A percentile compares a stretch with the other conserved stretches of the same genome.
Evolutionary conservation across 805 yeast species (phyloP).

Genomic region (Spathaspora sp.): DNA sequence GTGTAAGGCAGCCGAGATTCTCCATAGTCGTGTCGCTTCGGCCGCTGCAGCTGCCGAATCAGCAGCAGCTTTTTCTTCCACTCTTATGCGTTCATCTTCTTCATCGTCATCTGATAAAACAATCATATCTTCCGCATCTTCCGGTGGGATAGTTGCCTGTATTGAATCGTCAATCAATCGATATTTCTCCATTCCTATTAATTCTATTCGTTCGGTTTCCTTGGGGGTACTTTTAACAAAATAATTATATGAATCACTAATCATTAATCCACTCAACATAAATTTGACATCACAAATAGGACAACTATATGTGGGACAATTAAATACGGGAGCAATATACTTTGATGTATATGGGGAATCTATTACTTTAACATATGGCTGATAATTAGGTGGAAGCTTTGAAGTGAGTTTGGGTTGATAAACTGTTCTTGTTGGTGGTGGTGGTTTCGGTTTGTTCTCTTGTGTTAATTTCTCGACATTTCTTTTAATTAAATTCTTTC

Average conservation of each 20-base stretch:
- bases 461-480: constrained; percentile 5
- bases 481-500: constrained; percentile 17
- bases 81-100: constrained; percentile 11
- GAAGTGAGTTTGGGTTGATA: neutral
- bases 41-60: neutral
- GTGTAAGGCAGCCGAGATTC: neutral
- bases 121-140: constrained; percentile 18
- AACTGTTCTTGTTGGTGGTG: constrained; percentile 1
- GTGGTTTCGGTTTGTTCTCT: neutral
- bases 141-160: constrained; percentile 2
- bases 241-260: constrained; percentile 38
- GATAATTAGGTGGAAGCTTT: neutral
- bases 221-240: constrained; percentile 38
- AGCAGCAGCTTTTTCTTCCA: constrained; percentile 5
- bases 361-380: constrained; percentile 1
- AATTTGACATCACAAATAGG: constrained; percentile 38
- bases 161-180: constrained; percentile 26
- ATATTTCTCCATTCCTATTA: constrained; percentile 31
- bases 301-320: constrained; percentile 31
- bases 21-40: neutral
- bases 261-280: constrained; percentile 28
- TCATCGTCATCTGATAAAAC: constrained; percentile 32
- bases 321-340: constrained; percentile 6
- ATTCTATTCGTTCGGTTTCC: constrained; percentile 30
- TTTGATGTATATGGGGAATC: constrained; percentile 1